Base-by-base conservation (phyloP, 805 yeast genomes). In the Kregervanrija fluxuum region DNA sequence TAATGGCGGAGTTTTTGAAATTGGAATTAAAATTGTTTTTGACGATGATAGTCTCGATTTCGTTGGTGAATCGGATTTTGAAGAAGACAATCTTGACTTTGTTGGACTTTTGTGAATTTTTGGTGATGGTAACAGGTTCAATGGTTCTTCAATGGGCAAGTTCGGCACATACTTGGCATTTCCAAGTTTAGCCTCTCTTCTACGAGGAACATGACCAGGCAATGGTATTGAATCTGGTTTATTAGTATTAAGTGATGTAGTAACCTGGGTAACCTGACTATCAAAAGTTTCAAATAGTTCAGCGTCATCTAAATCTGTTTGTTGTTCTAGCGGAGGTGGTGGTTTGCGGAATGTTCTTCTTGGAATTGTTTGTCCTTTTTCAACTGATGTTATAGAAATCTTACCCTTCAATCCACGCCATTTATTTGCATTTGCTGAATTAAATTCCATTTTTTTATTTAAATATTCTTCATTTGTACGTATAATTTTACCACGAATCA, bases 401-500 rank as follows among this genome's bases (percentile, higher is more conserved):
- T 22, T 22, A 22, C 28, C 28, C 6, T 22, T 22, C 28, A 22
- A 22, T 22, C 28, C 28, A 22, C 28, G 28, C 28, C 28, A 22
- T 22, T 22, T 22, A 22, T 22, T 22, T 22, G 6, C 28, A 22
- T 5, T 8, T 22, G 28, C 6, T 22, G 28, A 22, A 22, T 22
- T 22, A 22, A 5, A 22, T 22, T 22, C 28, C 4, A 22, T 22
- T 22, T 6, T 22, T 22, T 22, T 22, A 22, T 22, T 22, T 22
- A 22, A 22, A 22, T 22, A 22, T 22, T 22, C 28, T 22, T 22
- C 28, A 22, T 6, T 22, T 5, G n/a, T 17, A 55, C 78, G 65
- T 0, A 58, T 46, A 5, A 61, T 8, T 5, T 50, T 46, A 3
- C 76, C 79, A 44, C 85, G 68, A 3, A 69, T 52, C 3, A 60